Conservation (phyloP, 371 early-diverging fungal genomes). For the Actinomortierella ambigua region DNA sequence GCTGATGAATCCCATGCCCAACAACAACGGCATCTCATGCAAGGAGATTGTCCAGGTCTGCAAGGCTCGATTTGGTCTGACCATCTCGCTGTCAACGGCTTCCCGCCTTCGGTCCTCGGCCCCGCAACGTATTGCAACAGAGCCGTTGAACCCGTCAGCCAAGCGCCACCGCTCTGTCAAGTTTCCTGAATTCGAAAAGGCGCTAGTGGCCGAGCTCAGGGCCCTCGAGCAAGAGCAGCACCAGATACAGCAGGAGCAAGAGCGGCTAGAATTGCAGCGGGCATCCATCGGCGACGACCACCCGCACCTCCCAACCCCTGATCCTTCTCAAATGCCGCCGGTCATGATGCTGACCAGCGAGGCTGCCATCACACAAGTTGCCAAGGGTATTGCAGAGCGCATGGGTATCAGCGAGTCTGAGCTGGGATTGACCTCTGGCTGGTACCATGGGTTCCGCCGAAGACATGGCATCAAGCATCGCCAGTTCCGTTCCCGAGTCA, state of each 20-base stretch:
- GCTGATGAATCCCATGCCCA: slow-evolving; percentile 12
- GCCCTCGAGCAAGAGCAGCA: slow-evolving; percentile 41
- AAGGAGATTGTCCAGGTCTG: slow-evolving; percentile 47
- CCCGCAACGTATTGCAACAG: slow-evolving; percentile 41
- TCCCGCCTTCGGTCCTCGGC: slow-evolving; percentile 41
- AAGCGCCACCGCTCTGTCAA: slow-evolving; percentile 47
- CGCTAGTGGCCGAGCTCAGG: slow-evolving; percentile 39
- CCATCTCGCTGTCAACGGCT: slow-evolving; percentile 43
- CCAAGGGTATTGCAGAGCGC: slow-evolving; percentile 45
- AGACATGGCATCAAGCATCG: slow-evolving; percentile 47
- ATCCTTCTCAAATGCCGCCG: slow-evolving; percentile 26
- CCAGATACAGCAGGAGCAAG: slow-evolving; percentile 45
- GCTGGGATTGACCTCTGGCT: slow-evolving; percentile 44
- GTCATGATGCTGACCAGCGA: slow-evolving; percentile 45
- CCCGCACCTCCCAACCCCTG: not conserved
- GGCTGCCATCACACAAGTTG: slow-evolving; percentile 44
- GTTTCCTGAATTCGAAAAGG: slow-evolving; percentile 46
- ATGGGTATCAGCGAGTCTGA: slow-evolving; percentile 44
- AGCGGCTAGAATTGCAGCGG: slow-evolving; percentile 4
- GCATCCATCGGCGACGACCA: not conserved
- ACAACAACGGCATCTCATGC: slow-evolving; percentile 36
- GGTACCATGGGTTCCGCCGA: slow-evolving; percentile 47
- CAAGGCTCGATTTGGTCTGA: slow-evolving; percentile 45
- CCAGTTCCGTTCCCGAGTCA: slow-evolving; percentile 29
- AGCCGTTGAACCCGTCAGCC: slow-evolving; percentile 40